phyloP scores from a whole-genome alignment of 768 basidiomycete genomes.

The Lyophyllum semitale region DNA sequence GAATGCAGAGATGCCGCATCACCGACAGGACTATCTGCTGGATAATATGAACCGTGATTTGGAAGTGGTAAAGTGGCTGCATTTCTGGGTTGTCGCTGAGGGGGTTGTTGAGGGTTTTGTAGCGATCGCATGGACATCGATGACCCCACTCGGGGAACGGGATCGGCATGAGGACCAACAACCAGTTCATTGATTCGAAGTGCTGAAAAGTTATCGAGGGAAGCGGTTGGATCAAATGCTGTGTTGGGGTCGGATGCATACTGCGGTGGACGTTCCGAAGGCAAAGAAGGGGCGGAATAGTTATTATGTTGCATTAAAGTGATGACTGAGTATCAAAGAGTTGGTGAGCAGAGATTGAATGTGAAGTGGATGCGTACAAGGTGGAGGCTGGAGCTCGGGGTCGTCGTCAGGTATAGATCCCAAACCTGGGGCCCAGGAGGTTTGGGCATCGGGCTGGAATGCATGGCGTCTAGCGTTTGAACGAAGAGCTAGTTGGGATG shows the following conservation, averaged over 20 bases:
- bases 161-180: constrained; percentile 34
- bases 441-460: constrained; percentile 11
- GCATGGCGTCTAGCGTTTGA: constrained; percentile 15
- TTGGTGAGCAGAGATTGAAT: background rate
- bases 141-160: constrained; percentile 55
- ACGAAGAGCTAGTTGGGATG: constrained; percentile 14
- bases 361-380: constrained; percentile 16
- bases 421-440: constrained; percentile 15
- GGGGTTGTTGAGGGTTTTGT: constrained; percentile 24
- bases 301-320: constrained; percentile 47
- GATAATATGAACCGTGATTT: constrained; percentile 8
- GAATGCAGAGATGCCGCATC: constrained; percentile 31
- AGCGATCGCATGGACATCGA: constrained; percentile 52
- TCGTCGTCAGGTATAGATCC: constrained; percentile 21
- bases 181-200: constrained; percentile 48
- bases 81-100: constrained; percentile 38
- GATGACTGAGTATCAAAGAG: constrained; percentile 9
- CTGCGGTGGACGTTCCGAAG: constrained; percentile 36
- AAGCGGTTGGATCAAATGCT: constrained; percentile 46
- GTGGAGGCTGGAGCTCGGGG: constrained; percentile 14
- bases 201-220: constrained; percentile 53
- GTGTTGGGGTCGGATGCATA: constrained; percentile 29
- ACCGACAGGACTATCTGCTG: constrained; percentile 9
- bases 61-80: constrained; percentile 41
- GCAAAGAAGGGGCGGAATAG: constrained; percentile 47